phyloP scores from a whole-genome alignment of 177 flowering plant genomes.

The Vitis hybrid region DNA sequence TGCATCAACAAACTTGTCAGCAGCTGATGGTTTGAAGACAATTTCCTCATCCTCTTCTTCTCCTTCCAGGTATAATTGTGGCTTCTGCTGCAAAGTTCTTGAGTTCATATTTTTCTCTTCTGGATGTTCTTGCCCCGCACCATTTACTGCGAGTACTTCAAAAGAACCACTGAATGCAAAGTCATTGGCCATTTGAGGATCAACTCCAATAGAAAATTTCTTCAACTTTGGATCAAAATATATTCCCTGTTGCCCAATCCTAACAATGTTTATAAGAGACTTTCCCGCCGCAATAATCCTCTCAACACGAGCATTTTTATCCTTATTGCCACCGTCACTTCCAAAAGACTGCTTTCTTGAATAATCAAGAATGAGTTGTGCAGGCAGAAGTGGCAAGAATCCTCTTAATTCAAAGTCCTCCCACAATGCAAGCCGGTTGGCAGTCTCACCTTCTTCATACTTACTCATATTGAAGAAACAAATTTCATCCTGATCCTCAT shows the following conservation, averaged over 20 bases:
- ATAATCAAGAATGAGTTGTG: conserved; percentile 81
- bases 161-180: conserved; percentile 9
- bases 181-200: conserved; percentile 44
- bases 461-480: conserved; percentile 72
- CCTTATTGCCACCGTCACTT: conserved; percentile 56
- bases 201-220: conserved; percentile 63
- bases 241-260: conserved; percentile 52
- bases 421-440: conserved; percentile 74
- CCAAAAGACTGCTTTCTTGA: conserved; percentile 71
- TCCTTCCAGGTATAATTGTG: conserved; percentile 31
- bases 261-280: conserved; percentile 54
- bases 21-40: conserved; percentile 75
- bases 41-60: conserved; percentile 98
- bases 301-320: conserved; percentile 60
- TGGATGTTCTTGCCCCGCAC: conserved; percentile 23
- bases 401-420: conserved; percentile 97
- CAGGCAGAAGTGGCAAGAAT: conserved; percentile 82
- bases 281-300: conserved; percentile 93
- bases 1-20: conserved; percentile 51
- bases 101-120: conserved; percentile 22
- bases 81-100: conserved; percentile 28
- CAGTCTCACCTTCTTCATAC: conserved; percentile 84
- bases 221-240: conserved; percentile 61
- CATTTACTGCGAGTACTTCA: conserved; percentile 24
- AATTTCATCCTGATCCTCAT: conserved; percentile 61